phyloP scores from a whole-genome alignment of 2,329 filamentous ascomycete species.

The Lasiodiplodia gonubiensis region DNA sequence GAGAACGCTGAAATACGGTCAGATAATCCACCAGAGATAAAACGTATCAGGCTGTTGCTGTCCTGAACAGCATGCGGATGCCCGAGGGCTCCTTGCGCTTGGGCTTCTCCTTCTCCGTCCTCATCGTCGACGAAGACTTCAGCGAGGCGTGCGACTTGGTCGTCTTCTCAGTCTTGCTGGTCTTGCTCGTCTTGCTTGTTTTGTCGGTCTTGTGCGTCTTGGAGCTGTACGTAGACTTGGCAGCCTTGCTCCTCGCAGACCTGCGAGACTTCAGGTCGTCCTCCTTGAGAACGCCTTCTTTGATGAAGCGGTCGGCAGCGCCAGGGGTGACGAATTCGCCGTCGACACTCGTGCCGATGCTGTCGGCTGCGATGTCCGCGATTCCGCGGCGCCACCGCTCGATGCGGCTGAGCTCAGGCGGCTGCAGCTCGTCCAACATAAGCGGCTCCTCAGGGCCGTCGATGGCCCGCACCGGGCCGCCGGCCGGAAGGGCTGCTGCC shows the following conservation, averaged over 20 bases:
- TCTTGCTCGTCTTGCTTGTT: slow-evolving; percentile 36
- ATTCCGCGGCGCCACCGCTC: slow-evolving; percentile 70
- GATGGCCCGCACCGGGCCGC: slow-evolving; percentile 31
- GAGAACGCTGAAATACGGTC: slow-evolving; percentile 15
- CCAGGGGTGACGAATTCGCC: slow-evolving; percentile 69
- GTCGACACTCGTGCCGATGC: slow-evolving; percentile 65
- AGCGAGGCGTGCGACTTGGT: slow-evolving; percentile 36
- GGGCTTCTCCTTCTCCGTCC: slow-evolving; percentile 43
- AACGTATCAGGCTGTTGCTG: slow-evolving; percentile 25
- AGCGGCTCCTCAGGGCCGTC: slow-evolving; percentile 37
- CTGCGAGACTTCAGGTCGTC: slow-evolving; percentile 51
- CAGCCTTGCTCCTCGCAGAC: slow-evolving; percentile 39
- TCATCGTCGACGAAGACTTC: slow-evolving; percentile 24
- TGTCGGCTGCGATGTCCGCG: slow-evolving; percentile 60
- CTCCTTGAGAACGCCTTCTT: slow-evolving; percentile 54
- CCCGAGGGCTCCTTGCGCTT: slow-evolving; percentile 49
- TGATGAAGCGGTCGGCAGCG: slow-evolving; percentile 54
- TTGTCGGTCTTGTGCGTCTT: slow-evolving; percentile 38
- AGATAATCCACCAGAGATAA: neutral
- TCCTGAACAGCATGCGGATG: slow-evolving; percentile 49
- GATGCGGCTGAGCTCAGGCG: slow-evolving; percentile 62
- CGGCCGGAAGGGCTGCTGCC: slow-evolving; percentile 35
- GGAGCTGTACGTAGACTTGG: slow-evolving; percentile 33
- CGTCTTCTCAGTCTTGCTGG: slow-evolving; percentile 36
- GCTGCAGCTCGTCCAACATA: slow-evolving; percentile 62